phyloP scores from a whole-genome alignment of 805 yeast species.

The Kodamaea jinghongensis region DNA sequence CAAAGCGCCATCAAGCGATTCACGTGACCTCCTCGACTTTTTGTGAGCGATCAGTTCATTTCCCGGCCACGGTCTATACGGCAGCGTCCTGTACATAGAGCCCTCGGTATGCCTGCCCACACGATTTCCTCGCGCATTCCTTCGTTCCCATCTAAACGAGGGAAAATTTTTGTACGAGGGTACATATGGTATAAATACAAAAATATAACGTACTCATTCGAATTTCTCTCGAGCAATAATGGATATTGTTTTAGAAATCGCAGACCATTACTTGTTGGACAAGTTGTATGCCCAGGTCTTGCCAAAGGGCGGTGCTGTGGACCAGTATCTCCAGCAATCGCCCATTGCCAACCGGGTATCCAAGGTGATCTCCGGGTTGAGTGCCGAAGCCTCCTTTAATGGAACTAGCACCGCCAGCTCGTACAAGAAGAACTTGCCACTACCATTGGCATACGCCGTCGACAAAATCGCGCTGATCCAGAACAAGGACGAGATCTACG shows the following conservation, averaged over 20 bases:
- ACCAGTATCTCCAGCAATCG: slow-evolving; percentile 19
- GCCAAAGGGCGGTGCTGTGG: slow-evolving; percentile 52
- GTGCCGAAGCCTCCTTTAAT: slow-evolving; percentile 8
- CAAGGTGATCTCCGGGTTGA: slow-evolving; percentile 5
- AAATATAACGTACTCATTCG: neutral
- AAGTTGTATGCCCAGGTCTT: slow-evolving; percentile 64
- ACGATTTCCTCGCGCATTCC: slow-evolving; percentile 1
- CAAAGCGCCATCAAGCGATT: neutral
- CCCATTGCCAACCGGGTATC: slow-evolving; percentile 9
- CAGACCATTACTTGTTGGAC: slow-evolving; percentile 75
- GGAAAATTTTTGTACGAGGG: slow-evolving; percentile 5
- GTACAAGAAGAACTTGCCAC: slow-evolving; percentile 7
- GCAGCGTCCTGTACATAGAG: neutral
- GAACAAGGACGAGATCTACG: slow-evolving; percentile 48
- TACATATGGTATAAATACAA: neutral
- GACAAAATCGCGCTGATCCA: slow-evolving; percentile 22
- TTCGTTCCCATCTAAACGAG: slow-evolving; percentile 8
- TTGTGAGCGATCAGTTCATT: neutral
- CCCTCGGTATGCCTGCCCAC: neutral
- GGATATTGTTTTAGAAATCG: slow-evolving; percentile 88
- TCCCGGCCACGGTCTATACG: neutral
- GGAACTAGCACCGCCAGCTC: slow-evolving; percentile 11
- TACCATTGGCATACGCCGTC: slow-evolving; percentile 15
- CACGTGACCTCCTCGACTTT: slow-evolving; percentile 5
- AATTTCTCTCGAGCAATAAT: slow-evolving; percentile 36